Conservation (phyloP, 192 early-diverging fungal genomes). For the Backusella mclennaniae region DNA sequence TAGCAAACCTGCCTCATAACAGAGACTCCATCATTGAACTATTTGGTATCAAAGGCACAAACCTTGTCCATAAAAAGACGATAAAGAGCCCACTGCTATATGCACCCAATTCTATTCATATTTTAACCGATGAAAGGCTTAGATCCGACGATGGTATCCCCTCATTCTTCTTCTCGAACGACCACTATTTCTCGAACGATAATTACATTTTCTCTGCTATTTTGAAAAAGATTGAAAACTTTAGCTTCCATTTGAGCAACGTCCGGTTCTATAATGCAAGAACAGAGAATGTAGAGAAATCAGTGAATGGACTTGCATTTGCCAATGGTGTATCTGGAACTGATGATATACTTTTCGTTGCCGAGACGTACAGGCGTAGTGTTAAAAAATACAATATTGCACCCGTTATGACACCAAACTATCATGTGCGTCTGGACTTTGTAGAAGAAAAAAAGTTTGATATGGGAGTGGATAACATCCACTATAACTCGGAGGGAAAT, state of each 20-base stretch:
- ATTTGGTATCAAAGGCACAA: not conserved
- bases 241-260: slow-evolving; percentile 16
- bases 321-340: slow-evolving; percentile 33
- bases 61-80: slow-evolving; percentile 8
- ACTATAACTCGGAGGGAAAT: slow-evolving; percentile 3
- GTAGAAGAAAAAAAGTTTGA: not conserved
- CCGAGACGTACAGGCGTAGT: slow-evolving; percentile 18
- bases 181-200: slow-evolving; percentile 13
- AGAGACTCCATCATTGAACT: slow-evolving; percentile 15
- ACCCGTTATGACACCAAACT: not conserved
- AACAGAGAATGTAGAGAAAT: not conserved
- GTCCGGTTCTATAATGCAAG: slow-evolving; percentile 33
- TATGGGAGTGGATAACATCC: slow-evolving; percentile 36
- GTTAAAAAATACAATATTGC: slow-evolving; percentile 20
- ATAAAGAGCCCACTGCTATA: slow-evolving; percentile 13
- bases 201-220: not conserved
- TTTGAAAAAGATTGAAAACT: slow-evolving; percentile 30
- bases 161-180: slow-evolving; percentile 34
- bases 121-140: slow-evolving; percentile 12
- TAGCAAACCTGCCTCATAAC: slow-evolving; percentile 16
- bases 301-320: slow-evolving; percentile 22
- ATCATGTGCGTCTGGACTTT: slow-evolving; percentile 6
- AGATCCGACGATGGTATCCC: slow-evolving; percentile 28
- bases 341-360: slow-evolving; percentile 16
- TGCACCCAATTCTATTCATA: slow-evolving; percentile 28